Percentiles rank a stretch among this genome's conserved stretches.
phyloP scores from a whole-genome alignment of 192 early-diverging fungal species.

The Podochytrium sp. region DNA sequence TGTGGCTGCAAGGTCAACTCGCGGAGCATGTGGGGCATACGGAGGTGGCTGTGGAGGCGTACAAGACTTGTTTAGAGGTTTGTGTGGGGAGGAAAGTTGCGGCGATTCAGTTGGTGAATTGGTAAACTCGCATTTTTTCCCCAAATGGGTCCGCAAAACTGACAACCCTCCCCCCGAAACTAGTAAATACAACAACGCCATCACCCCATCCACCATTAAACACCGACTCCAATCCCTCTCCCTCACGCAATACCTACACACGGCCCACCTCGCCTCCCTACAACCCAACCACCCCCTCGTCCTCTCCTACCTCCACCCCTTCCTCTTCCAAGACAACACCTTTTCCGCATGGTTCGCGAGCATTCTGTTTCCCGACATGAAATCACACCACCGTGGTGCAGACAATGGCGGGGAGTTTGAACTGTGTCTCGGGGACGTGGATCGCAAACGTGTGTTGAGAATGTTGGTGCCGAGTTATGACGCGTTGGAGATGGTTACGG shows the following conservation, averaged over 20 bases:
- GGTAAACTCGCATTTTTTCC: too few species aligned
- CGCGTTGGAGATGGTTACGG: neutral
- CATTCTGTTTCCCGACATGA: constrained; percentile 5
- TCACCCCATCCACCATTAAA: constrained; percentile 3
- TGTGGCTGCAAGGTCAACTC: constrained; percentile 7
- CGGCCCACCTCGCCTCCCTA: neutral
- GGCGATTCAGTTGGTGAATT: neutral
- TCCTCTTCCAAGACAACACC: constrained; percentile 17
- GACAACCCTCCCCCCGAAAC: neutral
- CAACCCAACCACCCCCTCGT: neutral
- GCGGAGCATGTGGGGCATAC: neutral
- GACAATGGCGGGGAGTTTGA: too few species aligned
- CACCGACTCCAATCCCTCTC: constrained; percentile 7
- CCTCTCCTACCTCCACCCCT: neutral
- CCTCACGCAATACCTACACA: neutral
- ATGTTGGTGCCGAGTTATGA: constrained; percentile 2
- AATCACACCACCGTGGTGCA: too few species aligned
- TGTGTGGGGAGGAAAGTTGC: neutral
- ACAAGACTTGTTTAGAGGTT: constrained; percentile 1
- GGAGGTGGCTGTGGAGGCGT: neutral
- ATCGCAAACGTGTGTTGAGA: neutral
- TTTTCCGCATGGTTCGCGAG: constrained; percentile 2
- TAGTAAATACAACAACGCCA: neutral
- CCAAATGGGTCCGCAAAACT: neutral
- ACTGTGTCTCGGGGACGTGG: too few species aligned